A percentile compares a stretch with the other conserved stretches of the same genome.
Evolutionary conservation across 1,139 yeast species (phyloP).

Genomic region (Scheffersomyces cryptocercus): DNA sequence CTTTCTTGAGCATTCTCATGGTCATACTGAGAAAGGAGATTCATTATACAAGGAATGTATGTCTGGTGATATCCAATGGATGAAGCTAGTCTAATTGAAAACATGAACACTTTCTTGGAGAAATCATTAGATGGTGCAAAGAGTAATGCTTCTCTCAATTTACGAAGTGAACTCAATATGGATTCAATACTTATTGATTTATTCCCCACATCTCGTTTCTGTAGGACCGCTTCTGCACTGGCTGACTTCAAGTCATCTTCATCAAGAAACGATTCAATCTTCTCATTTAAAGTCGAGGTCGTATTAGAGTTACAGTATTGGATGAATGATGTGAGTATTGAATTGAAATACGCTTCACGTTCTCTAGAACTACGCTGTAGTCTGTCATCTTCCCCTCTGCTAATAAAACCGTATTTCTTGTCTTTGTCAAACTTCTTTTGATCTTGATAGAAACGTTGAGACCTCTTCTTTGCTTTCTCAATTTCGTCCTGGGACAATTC

Average conservation of each 20-base stretch:
- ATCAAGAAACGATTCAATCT: conserved; percentile 15
- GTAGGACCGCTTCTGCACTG: conserved; percentile 2
- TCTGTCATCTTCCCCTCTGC: conserved; percentile 59
- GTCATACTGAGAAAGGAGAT: conserved; percentile 27
- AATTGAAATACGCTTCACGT: conserved; percentile 37
- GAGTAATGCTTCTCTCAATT: conserved; percentile 58
- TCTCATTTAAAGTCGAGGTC: conserved; percentile 16
- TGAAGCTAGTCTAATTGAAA: conserved; percentile 49
- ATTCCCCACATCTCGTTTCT: neutral
- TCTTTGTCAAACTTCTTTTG: neutral
- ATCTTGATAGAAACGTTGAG: neutral
- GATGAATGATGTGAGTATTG: conserved; percentile 33
- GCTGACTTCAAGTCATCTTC: conserved; percentile 4
- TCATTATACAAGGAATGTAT: conserved; percentile 53
- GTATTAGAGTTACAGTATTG: conserved; percentile 26
- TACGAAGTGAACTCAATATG: conserved; percentile 35
- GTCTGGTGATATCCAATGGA: conserved; percentile 56
- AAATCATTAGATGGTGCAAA: conserved; percentile 37
- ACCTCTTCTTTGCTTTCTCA: neutral
- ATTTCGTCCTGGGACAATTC: neutral
- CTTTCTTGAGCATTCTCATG: neutral
- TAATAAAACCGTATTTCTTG: conserved; percentile 49
- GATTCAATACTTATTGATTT: conserved; percentile 18
- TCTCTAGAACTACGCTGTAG: conserved; percentile 46
- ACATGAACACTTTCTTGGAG: conserved; percentile 47